Conservation (phyloP, 202 grass and related monocot genomes). For the Musa balbisiana region DNA sequence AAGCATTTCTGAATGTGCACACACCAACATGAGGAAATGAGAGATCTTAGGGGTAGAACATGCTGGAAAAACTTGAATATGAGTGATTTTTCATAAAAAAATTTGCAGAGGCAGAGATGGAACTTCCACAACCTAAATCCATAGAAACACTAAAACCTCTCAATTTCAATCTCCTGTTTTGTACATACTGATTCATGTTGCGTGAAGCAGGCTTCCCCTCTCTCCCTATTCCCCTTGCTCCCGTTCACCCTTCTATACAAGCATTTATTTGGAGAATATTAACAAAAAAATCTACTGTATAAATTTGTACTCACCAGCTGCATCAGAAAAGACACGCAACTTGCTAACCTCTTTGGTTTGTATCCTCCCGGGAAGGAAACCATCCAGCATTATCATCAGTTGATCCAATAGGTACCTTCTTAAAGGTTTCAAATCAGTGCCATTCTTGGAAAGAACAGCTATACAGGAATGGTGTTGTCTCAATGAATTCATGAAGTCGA, state of each 20-base stretch:
- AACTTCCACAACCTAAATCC: no score
- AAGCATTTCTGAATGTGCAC: no score
- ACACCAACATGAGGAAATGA: no score
- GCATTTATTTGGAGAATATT: constrained; percentile 22
- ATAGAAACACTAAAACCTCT: background rate
- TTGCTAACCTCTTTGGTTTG: background rate
- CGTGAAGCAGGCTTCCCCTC: background rate
- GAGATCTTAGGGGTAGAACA: no score
- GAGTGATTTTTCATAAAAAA: no score
- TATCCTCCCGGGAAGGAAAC: background rate
- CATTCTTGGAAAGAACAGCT: constrained; percentile 22
- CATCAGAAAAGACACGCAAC: background rate
- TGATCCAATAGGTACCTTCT: constrained; percentile 31
- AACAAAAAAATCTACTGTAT: constrained; percentile 15
- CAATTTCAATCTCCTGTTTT: constrained; percentile 1
- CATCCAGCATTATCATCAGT: background rate
- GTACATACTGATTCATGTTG: background rate
- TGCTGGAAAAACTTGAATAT: no score
- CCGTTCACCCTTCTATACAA: constrained; percentile 11
- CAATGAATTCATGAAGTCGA: constrained; percentile 21
- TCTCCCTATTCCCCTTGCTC: background rate
- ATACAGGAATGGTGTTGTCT: constrained; percentile 16
- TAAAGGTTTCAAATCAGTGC: constrained; percentile 2
- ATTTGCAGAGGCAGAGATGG: no score
- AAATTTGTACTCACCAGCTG: constrained; percentile 9